Evolutionary conservation across 768 basidiomycete species (phyloP).

Genomic region (Rhodotorula taiwanensis): DNA sequence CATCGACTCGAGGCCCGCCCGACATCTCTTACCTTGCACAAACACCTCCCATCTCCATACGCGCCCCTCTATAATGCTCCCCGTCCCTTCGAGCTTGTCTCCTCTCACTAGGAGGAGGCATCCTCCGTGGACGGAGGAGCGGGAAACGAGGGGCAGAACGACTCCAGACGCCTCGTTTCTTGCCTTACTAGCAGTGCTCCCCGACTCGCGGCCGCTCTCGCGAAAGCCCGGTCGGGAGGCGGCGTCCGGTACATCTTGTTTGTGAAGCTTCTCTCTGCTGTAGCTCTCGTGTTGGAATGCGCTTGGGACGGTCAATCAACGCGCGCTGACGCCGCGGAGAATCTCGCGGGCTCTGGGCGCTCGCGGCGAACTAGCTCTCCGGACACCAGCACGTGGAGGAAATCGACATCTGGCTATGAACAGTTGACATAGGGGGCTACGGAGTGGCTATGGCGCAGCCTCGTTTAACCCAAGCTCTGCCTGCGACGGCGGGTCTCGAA

Average conservation of each 20-base stretch:
- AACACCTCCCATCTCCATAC: not conserved
- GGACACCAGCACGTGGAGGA: too few relatives aligned
- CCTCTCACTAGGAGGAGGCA: not conserved
- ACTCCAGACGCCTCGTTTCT: constrained; percentile 5
- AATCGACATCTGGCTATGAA: too few relatives aligned
- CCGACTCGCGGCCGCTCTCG: not conserved
- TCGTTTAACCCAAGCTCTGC: too few relatives aligned
- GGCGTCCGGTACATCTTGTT: constrained; percentile 1
- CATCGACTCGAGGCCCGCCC: too few relatives aligned
- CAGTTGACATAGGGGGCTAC: too few relatives aligned
- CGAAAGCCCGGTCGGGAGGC: not conserved
- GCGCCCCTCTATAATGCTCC: constrained; percentile 10
- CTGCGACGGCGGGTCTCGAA: too few relatives aligned
- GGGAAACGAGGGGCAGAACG: constrained; percentile 17
- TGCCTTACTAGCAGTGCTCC: constrained; percentile 9
- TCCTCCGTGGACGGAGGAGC: not conserved
- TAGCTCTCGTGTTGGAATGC: too few relatives aligned
- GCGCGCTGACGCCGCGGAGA: not conserved
- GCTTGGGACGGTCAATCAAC: not conserved
- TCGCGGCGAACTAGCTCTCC: too few relatives aligned
- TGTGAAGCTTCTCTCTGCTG: not conserved
- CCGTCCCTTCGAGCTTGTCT: not conserved
- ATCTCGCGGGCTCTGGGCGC: too few relatives aligned
- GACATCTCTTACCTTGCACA: not conserved
- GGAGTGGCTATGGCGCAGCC: too few relatives aligned